Percentiles rank a stretch among this genome's conserved stretches.
Evolutionary conservation across 805 yeast genomes (phyloP).

Genomic region (Nakazawaea molendinolei): DNA sequence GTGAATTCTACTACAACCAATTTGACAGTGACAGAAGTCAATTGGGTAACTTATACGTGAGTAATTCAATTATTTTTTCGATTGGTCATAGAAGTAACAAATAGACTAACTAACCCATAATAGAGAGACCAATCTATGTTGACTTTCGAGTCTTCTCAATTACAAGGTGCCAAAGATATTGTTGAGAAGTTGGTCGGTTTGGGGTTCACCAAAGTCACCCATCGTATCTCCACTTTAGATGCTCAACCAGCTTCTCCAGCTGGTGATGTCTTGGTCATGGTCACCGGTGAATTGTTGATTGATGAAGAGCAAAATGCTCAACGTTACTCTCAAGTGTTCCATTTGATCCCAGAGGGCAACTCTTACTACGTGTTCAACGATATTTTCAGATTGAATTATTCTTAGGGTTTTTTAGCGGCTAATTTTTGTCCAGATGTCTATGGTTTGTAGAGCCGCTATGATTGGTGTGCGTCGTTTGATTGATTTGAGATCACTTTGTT

Average conservation of each 20-base stretch:
- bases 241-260: constrained; percentile 96
- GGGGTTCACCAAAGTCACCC: constrained; percentile 90
- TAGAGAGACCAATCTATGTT: constrained; percentile 93
- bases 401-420: constrained; percentile 23
- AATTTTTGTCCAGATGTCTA: background rate
- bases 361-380: constrained; percentile 95
- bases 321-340: constrained; percentile 96
- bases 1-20: constrained; percentile 91
- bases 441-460: background rate
- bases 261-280: constrained; percentile 94
- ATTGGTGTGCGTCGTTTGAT: background rate
- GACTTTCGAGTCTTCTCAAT: constrained; percentile 90
- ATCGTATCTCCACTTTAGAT: constrained; percentile 89
- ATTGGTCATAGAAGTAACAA: background rate
- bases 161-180: constrained; percentile 90
- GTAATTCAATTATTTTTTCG: constrained; percentile 15
- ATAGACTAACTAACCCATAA: constrained; percentile 4
- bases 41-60: constrained; percentile 80
- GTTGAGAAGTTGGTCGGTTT: constrained; percentile 85
- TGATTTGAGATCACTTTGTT: background rate
- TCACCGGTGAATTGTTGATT: constrained; percentile 87
- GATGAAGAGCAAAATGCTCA: constrained; percentile 96
- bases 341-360: constrained; percentile 85
- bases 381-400: constrained; percentile 91
- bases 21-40: constrained; percentile 90